Conservation (phyloP, 371 early-diverging fungal species). For the Apophysomyces variabilis region DNA sequence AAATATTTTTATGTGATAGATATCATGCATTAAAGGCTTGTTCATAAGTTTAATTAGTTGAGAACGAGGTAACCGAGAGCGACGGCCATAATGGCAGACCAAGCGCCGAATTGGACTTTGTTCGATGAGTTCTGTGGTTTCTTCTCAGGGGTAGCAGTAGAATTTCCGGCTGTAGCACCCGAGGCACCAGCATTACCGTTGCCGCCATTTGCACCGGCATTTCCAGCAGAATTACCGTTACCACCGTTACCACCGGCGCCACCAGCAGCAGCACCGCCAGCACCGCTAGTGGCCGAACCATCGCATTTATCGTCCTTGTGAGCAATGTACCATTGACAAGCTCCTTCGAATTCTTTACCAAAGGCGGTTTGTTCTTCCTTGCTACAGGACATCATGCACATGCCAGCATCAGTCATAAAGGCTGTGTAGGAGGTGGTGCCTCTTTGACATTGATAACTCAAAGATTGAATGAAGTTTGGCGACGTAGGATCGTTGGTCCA, state of each 20-base stretch:
- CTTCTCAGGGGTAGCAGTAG: not conserved
- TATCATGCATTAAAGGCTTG: not conserved
- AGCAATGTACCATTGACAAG: slow-evolving; percentile 32
- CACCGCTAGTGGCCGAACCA: not conserved
- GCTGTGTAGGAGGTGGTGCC: slow-evolving; percentile 31
- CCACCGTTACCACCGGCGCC: not conserved
- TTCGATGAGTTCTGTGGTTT: slow-evolving; percentile 4
- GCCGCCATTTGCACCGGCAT: not conserved
- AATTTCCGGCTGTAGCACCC: too few relatives aligned
- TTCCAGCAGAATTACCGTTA: not conserved
- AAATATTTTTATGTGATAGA: too few relatives aligned
- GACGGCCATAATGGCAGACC: slow-evolving; percentile 15
- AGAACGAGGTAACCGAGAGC: slow-evolving; percentile 22
- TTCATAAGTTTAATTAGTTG: not conserved
- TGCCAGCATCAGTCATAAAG: slow-evolving; percentile 44
- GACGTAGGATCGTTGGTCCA: slow-evolving; percentile 37
- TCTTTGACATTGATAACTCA: slow-evolving; percentile 30
- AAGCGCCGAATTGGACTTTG: slow-evolving; percentile 13
- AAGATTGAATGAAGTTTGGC: slow-evolving; percentile 36
- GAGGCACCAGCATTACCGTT: not conserved
- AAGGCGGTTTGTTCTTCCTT: slow-evolving; percentile 30
- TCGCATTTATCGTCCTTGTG: slow-evolving; percentile 31
- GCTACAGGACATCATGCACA: slow-evolving; percentile 40
- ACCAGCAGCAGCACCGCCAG: not conserved
- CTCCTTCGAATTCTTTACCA: slow-evolving; percentile 23